These are phyloP conservation scores for Fraxinus ornus DNA, from an alignment of 305 asterid species.

Conservation along the genomic window DNA sequence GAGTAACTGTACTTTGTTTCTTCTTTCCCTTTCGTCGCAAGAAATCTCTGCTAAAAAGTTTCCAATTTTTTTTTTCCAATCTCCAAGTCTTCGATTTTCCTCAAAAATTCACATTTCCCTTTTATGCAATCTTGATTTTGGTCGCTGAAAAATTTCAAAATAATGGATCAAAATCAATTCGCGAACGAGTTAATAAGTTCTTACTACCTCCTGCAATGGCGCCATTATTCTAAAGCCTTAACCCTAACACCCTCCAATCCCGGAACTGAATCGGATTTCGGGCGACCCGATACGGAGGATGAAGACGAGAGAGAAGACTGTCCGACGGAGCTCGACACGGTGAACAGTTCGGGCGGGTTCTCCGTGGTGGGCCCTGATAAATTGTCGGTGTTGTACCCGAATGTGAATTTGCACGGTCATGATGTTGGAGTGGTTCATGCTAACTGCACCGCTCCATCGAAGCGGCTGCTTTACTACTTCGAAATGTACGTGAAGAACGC, in stretches of 20 bases:
- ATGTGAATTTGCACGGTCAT: slow-evolving; percentile 61
- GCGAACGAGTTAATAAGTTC: slow-evolving; percentile 39
- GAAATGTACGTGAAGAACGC: slow-evolving; percentile 80
- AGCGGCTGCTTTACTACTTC: slow-evolving; percentile 76
- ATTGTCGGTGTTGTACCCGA: slow-evolving; percentile 69
- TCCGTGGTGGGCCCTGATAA: slow-evolving; percentile 75
- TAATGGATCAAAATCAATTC: slow-evolving; percentile 42
- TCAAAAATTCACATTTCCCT: neutral
- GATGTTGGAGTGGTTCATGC: slow-evolving; percentile 97
- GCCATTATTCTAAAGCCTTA: slow-evolving; percentile 40
- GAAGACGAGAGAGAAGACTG: slow-evolving; percentile 56
- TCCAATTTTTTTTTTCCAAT: neutral
- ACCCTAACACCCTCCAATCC: slow-evolving; percentile 23
- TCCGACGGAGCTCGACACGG: slow-evolving; percentile 74
- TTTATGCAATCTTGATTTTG: neutral
- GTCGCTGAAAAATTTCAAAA: slow-evolving; percentile 30
- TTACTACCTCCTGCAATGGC: slow-evolving; percentile 50
- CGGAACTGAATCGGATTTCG: slow-evolving; percentile 27
- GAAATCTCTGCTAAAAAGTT: slow-evolving; percentile 6
- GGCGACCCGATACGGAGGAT: slow-evolving; percentile 1
- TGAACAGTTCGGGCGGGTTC: slow-evolving; percentile 76
- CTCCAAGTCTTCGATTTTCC: neutral
- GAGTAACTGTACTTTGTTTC: slow-evolving; percentile 13
- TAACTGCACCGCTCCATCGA: slow-evolving; percentile 72
- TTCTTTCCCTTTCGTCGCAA: slow-evolving; percentile 6